Base-by-base conservation (phyloP, 768 basidiomycete species). In the Russula lepida region DNA sequence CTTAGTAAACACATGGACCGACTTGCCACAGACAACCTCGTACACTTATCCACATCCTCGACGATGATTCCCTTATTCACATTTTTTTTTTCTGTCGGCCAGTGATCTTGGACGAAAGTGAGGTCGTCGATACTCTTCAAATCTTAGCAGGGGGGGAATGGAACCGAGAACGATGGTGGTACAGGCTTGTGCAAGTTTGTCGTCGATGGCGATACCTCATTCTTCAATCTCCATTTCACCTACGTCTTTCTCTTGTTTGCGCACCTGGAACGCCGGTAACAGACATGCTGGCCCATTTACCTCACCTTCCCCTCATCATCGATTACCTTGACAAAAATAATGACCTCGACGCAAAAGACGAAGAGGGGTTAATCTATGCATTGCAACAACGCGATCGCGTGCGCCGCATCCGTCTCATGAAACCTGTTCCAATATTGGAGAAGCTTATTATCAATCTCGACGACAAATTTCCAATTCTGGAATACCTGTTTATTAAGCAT, bases 181-280 rank as follows among this genome's bases (percentile, higher is more conserved):
- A 33, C 13, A 17, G 13, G 6, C 50, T 52, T 6, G 12, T 32
- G 2, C 50, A 52, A 12, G 32, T 52, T n/a, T 52, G 50, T 21
- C 32, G 50, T 23, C 13, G 52, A 39, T 54, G 52, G 37, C 35
- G 52, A 3, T 55, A 44, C 21, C 41, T 55, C 21, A 17, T 55
- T 0, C 41, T 55, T 3, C 41, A 13, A 0, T 55, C 41, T 1
- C 28, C 54, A 32, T 55, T 21, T 4, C 13, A 32, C 6, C 41
- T 55, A 1, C n/a, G 28, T 17, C 41, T 44, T 44, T 30, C n/a
- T 21, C 41, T 55, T 2, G 11, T 55, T 32, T 55, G 54, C 21
- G 23, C 21, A 9, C 8, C 5, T 25, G 44, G 43, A 15, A 47
- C 55, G 4, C 50, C 50, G 3, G 23, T 52, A 2, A 33, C 50